phyloP scores from a whole-genome alignment of 306 rosid genomes.

The Vigna nakashimae region DNA sequence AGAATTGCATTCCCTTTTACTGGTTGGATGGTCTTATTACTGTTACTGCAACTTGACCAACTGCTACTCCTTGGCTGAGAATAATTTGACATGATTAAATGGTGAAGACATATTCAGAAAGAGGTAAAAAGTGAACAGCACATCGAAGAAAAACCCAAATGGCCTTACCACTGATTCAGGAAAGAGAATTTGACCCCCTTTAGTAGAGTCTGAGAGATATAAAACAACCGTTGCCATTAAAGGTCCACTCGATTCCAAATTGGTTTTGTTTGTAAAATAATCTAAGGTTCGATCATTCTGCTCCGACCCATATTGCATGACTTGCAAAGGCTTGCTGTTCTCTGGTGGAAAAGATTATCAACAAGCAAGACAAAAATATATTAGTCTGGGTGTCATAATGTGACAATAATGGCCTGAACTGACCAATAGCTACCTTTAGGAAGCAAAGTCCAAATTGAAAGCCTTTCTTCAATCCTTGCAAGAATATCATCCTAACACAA shows the following conservation, averaged over 20 bases:
- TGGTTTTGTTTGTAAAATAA: conserved; percentile 55
- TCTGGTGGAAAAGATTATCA: conserved; percentile 52
- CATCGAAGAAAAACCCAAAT: neutral
- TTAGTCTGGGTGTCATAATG: conserved; percentile 16
- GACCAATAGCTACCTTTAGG: conserved; percentile 72
- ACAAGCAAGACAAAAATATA: conserved; percentile 9
- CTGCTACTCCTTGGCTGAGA: conserved; percentile 56
- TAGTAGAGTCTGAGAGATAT: conserved; percentile 72
- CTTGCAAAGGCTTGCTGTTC: conserved; percentile 66
- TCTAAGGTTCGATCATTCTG: conserved; percentile 45
- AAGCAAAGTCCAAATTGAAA: conserved; percentile 86
- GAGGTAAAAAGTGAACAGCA: neutral
- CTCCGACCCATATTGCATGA: conserved; percentile 55
- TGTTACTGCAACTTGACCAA: conserved; percentile 61
- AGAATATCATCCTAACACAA: conserved; percentile 70
- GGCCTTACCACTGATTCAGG: conserved; percentile 66
- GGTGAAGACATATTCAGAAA: conserved; percentile 17
- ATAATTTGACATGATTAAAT: conserved; percentile 26
- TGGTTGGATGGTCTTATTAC: conserved; percentile 57
- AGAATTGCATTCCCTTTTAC: conserved; percentile 80
- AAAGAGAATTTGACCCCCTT: conserved; percentile 80
- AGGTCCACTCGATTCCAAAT: conserved; percentile 55
- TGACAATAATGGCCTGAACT: conserved; percentile 1
- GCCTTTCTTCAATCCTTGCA: conserved; percentile 76
- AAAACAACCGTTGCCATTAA: conserved; percentile 77